Base-by-base conservation (phyloP, 805 yeast species). In the Cyberlindnera bimundalis region DNA sequence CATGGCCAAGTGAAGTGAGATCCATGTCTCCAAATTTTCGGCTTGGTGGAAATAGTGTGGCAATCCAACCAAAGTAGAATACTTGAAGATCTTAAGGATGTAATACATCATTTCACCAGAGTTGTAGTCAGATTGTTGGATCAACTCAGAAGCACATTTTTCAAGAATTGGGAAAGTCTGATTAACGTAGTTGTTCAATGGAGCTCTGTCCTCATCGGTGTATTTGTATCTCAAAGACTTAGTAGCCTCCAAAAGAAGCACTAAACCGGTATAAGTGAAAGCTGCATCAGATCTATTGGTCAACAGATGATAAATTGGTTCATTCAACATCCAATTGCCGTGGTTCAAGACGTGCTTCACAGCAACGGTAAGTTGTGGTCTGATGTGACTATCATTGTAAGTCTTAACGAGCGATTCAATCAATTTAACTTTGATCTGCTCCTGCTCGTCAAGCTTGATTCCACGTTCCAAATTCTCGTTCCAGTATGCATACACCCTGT, bases 51-150 rank as follows among this genome's bases (percentile, higher is more conserved):
- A 67, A 46, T 75, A 76, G 17, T 59, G 69, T 1, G 90, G 85
- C 35, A 82, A 64, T 46, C 78, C 79, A 38, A 70, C 74, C 53
- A 73, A 71, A 10, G 85, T 74, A 19, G 73, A 71, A 56, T 73
- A 83, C 53, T 84, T 83, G 67, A 78, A 81, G 41, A 74, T 68
- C 57, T 84, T 84, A 45, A 84, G 66, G 18, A 81, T 76, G 52
- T 78, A 61, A 58, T 83, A 82, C 42, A 84, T 64, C 47, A 81
- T 50, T 39, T 67, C 71, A 41, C 67, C 68, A 0, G 72, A 65
- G 33, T 53, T 55, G 45, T 66, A 63, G 35, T 54, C 58, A 7
- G 40, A 40, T 17, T 58, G 54, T 29, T 55, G 52, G 10, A 66
- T 53, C 23, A 67, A 53, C 35, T 59, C 61, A 4, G 65, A 52